Evolutionary conservation across 2,329 filamentous ascomycete genomes (phyloP).

Genomic region (Fusarium sp.): DNA sequence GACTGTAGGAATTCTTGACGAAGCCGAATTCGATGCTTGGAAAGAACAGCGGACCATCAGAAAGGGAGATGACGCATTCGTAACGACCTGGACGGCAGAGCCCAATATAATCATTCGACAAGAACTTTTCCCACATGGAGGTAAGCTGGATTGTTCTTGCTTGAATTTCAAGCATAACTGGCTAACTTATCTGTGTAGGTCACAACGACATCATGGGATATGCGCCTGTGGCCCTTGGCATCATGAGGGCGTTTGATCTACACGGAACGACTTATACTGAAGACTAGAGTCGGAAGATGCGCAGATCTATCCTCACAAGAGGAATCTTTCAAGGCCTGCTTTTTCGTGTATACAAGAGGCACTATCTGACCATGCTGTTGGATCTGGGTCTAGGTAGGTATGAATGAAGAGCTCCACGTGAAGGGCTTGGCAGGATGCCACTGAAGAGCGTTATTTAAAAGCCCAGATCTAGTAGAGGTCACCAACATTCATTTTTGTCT

Average conservation of each 20-base stretch:
- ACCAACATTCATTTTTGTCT: background rate
- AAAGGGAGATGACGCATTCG: slow-evolving; percentile 60
- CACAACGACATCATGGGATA: slow-evolving; percentile 79
- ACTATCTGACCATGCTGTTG: background rate
- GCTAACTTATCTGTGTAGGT: slow-evolving; percentile 55
- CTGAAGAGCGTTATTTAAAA: background rate
- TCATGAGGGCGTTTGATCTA: slow-evolving; percentile 73
- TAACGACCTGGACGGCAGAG: slow-evolving; percentile 58
- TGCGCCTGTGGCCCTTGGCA: slow-evolving; percentile 71
- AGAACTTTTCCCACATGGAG: slow-evolving; percentile 66
- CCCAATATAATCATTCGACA: slow-evolving; percentile 64
- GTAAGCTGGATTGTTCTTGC: slow-evolving; percentile 52
- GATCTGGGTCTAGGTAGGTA: background rate
- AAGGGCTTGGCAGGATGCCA: background rate
- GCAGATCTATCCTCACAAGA: background rate
- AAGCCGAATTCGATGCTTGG: slow-evolving; percentile 54
- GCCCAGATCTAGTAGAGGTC: background rate
- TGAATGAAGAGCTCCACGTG: too few species aligned
- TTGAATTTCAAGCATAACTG: background rate
- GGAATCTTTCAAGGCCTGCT: background rate
- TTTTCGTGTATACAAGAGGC: background rate
- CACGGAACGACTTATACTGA: slow-evolving; percentile 47
- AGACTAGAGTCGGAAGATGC: background rate
- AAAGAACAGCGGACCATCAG: slow-evolving; percentile 60
- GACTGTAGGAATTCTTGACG: slow-evolving; percentile 53